phyloP scores from a whole-genome alignment of 2,329 filamentous ascomycete genomes.

The Aspergillus melleus region DNA sequence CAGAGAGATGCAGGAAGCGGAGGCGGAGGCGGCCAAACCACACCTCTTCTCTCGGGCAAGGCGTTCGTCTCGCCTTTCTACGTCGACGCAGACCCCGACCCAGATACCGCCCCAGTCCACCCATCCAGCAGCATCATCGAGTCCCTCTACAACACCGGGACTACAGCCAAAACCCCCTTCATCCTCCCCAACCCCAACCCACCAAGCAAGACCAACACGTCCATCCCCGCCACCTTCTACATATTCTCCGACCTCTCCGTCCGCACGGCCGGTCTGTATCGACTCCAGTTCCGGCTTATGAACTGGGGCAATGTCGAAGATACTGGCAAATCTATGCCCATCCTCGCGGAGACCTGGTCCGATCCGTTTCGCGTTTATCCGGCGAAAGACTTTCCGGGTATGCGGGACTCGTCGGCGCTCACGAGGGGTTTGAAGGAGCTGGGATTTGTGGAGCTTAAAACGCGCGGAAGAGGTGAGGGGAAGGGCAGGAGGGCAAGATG shows the following conservation, averaged over 20 bases:
- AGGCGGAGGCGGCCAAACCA: constrained; percentile 20
- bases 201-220: background rate
- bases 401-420: constrained; percentile 42
- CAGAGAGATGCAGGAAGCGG: constrained; percentile 12
- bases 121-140: constrained; percentile 27
- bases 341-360: constrained; percentile 42
- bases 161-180: no score
- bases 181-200: constrained; percentile 7
- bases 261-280: constrained; percentile 46
- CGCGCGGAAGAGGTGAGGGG: constrained; percentile 36
- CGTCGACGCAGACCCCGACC: constrained; percentile 45
- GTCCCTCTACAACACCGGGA: background rate
- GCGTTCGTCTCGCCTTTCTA: constrained; percentile 45
- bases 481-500: constrained; percentile 30
- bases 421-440: constrained; percentile 41
- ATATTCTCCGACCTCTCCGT: constrained; percentile 51
- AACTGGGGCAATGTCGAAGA: constrained; percentile 39
- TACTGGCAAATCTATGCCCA: constrained; percentile 37
- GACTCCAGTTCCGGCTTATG: constrained; percentile 48
- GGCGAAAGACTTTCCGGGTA: constrained; percentile 47
- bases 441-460: constrained; percentile 44
- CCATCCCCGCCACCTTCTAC: constrained; percentile 44
- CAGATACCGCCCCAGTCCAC: constrained; percentile 40
- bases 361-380: constrained; percentile 44
- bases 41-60: constrained; percentile 39